These are phyloP conservation scores for Coemansia sp. DNA, from an alignment of 192 early-diverging fungal genomes.

Conservation along the genomic window DNA sequence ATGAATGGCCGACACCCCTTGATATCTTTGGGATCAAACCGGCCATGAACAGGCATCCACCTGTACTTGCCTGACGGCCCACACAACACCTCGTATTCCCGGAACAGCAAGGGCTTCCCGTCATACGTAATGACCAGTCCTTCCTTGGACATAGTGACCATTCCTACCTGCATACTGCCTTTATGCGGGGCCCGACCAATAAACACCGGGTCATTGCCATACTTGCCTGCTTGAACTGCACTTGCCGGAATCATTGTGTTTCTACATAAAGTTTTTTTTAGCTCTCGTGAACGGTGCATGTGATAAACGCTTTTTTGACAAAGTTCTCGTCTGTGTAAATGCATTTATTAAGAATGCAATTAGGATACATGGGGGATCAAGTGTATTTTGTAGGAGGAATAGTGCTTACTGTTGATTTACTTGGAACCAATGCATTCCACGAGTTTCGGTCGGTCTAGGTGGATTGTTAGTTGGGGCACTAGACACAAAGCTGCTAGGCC, in stretches of 20 bases:
- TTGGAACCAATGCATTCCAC: slow-evolving; percentile 26
- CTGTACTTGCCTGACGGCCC: slow-evolving; percentile 8
- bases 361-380: not conserved
- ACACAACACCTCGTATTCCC: slow-evolving; percentile 40
- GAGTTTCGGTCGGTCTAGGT: slow-evolving; percentile 1
- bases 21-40: slow-evolving; percentile 11
- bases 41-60: slow-evolving; percentile 21
- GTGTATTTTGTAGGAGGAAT: not conserved
- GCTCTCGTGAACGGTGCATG: not conserved
- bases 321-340: no score
- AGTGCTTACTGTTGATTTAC: slow-evolving; percentile 35
- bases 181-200: slow-evolving; percentile 32
- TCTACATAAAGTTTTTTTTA: not conserved
- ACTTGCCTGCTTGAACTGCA: slow-evolving; percentile 29
- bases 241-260: slow-evolving; percentile 19
- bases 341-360: slow-evolving; percentile 5
- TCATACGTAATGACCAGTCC: slow-evolving; percentile 31
- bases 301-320: no score
- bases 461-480: not conserved
- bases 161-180: slow-evolving; percentile 35
- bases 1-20: slow-evolving; percentile 23
- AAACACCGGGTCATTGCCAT: slow-evolving; percentile 22
- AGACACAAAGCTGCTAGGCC: slow-evolving; percentile 10
- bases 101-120: slow-evolving; percentile 33
- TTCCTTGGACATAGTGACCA: slow-evolving; percentile 32